A percentile compares a stretch with the other conserved stretches of the same genome.
Evolutionary conservation across 441 rosid genomes (phyloP).

Genomic region (Adansonia madagascariensis): DNA sequence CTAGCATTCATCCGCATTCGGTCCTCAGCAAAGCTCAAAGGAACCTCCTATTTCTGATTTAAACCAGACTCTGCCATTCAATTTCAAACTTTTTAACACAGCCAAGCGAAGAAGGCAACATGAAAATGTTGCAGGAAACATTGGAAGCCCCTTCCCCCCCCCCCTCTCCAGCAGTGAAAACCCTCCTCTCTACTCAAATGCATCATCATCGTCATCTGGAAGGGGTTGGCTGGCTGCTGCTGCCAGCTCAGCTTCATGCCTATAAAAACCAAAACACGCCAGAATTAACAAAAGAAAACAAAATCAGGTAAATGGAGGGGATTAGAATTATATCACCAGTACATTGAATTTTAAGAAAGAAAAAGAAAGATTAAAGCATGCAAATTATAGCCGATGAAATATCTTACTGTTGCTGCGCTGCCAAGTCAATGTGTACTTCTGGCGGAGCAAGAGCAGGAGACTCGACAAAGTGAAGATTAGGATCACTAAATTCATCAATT

Average conservation of each 20-base stretch:
- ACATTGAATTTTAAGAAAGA: background rate
- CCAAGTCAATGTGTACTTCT: slow-evolving; percentile 69
- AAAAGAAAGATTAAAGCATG: background rate
- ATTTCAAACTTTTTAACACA: too few relatives aligned
- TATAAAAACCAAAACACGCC: slow-evolving; percentile 3
- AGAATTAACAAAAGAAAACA: background rate
- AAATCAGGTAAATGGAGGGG: background rate
- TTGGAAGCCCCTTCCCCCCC: too few relatives aligned
- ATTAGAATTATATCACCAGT: background rate
- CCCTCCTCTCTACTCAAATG: slow-evolving; percentile 40
- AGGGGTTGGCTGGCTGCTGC: slow-evolving; percentile 51
- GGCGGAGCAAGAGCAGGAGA: slow-evolving; percentile 80
- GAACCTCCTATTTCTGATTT: too few relatives aligned
- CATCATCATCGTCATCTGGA: slow-evolving; percentile 53
- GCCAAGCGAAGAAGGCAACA: too few relatives aligned
- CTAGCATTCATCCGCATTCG: too few relatives aligned
- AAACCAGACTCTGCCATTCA: too few relatives aligned
- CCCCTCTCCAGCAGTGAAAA: too few relatives aligned
- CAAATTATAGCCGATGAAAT: background rate
- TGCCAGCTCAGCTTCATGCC: slow-evolving; percentile 54
- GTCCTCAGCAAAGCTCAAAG: too few relatives aligned
- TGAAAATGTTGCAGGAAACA: too few relatives aligned
- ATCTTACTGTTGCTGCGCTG: slow-evolving; percentile 64
- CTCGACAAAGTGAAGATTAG: slow-evolving; percentile 69
- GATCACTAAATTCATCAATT: slow-evolving; percentile 37